Base-by-base conservation (phyloP, 1,139 yeast genomes). In the Sugiyamaella xylanicola region DNA sequence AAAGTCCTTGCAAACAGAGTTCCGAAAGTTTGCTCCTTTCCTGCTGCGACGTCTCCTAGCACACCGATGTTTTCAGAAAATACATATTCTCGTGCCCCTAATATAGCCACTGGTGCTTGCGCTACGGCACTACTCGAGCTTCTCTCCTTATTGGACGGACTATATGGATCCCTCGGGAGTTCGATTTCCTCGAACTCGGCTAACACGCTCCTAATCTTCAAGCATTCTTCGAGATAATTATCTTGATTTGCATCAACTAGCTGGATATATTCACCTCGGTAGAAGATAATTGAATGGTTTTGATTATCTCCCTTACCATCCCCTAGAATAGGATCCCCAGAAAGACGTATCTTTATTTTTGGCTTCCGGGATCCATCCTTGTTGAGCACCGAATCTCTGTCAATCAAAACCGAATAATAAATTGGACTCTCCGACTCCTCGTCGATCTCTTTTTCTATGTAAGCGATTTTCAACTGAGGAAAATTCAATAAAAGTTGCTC, bases 241-340 rank as follows among this genome's bases (percentile, higher is more conserved):
- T 89, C 96, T 67, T 89, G 96, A 63, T 89, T 89, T 0, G 96
- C 93, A 72, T 89, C 96, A 46, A 89, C 82, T 1, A 89, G 87
- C 70, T 89, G 96, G 59, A 89, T 85, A 64, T 88, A 89, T 64
- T 89, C 96, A 1, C 96, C 96, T 39, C 96, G 79, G 62, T 86
- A 84, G 65, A 84, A 89, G 1, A 87, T 81, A n/a, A 89, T 65
- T 0, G 95, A 80, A 66, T 83, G 84, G 64, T 89, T 89, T 67
- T 89, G 96, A 65, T 89, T 89, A 66, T 89, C 96, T 1, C 95
- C 84, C 67, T 89, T 89, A 2, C 96, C 96, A 70, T 89, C 96
- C 0, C 97, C 97, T 25, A 90, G 73, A 40, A 89, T 87, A 2
- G 97, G 97, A 66, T 90, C 84, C 0, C 97, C 97, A 0, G 95